Evolutionary conservation across 768 basidiomycete species (phyloP).

Genomic region (Russula sp.): DNA sequence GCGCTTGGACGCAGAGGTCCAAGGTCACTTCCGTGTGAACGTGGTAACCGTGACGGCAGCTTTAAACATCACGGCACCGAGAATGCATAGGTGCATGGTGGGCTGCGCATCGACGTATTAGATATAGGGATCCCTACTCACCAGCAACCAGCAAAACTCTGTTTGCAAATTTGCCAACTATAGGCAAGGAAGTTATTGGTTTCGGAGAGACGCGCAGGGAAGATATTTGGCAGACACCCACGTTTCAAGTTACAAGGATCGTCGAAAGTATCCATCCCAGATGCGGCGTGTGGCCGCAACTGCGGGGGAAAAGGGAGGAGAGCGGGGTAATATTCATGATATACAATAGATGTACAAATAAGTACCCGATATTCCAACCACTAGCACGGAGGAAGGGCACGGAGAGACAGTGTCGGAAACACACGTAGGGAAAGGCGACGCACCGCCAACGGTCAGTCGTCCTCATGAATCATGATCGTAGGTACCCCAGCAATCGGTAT

Average conservation of each 20-base stretch:
- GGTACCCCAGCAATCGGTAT: constrained; percentile 32
- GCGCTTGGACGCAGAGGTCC: background rate
- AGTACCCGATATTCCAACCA: background rate
- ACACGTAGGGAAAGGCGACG: background rate
- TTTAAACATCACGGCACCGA: background rate
- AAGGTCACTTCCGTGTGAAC: background rate
- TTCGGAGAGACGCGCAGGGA: background rate
- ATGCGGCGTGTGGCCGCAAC: background rate
- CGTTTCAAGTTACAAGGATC: background rate
- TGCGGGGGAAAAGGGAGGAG: background rate
- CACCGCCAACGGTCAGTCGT: constrained; percentile 33
- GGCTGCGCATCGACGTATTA: background rate
- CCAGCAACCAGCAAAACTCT: background rate
- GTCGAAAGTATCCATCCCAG: background rate
- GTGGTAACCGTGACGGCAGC: background rate
- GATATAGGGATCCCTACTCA: background rate
- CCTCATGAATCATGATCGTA: constrained; percentile 46
- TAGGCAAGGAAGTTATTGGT: background rate
- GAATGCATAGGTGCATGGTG: too few species aligned
- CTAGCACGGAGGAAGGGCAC: background rate
- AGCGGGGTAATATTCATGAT: background rate
- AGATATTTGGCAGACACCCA: background rate
- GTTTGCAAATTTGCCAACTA: too few species aligned
- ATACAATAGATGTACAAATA: background rate
- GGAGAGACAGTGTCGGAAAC: background rate